Evolutionary conservation across 306 rosid species (phyloP).

Genomic region (Glycyrrhiza uralensis): DNA sequence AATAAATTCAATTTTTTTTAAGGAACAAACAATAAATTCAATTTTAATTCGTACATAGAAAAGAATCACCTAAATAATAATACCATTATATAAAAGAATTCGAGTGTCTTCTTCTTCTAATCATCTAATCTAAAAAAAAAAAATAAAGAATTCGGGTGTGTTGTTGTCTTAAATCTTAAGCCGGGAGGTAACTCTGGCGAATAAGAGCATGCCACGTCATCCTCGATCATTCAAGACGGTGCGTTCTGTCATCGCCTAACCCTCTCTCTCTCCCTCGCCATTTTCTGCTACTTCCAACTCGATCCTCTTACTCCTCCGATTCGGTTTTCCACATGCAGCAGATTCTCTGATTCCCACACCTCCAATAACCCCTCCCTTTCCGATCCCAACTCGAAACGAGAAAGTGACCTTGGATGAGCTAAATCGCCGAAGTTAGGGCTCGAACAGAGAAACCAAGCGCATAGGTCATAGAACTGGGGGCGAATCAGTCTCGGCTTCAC

Average conservation of each 20-base stretch:
- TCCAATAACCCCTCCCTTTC: not conserved
- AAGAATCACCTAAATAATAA: too few relatives aligned
- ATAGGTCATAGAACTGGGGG: conserved; percentile 90
- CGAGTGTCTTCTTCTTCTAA: too few relatives aligned
- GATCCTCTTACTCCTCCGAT: conserved; percentile 4
- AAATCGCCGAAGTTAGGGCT: conserved; percentile 40
- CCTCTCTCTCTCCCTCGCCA: not conserved
- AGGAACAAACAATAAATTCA: too few relatives aligned
- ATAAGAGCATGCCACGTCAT: conserved; percentile 36
- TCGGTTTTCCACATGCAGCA: not conserved
- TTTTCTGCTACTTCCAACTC: conserved; percentile 8
- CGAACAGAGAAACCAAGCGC: conserved; percentile 7
- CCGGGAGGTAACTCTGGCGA: not conserved
- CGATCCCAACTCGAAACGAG: not conserved
- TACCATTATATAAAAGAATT: too few relatives aligned
- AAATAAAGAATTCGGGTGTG: not conserved
- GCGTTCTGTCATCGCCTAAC: not conserved
- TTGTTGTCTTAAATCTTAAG: not conserved
- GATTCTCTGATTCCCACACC: not conserved
- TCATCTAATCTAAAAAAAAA: too few relatives aligned
- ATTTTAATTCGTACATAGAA: too few relatives aligned
- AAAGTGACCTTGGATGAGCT: conserved; percentile 20
- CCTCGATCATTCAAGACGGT: conserved; percentile 9
- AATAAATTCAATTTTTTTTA: too few relatives aligned
- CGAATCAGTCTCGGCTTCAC: conserved; percentile 91